phyloP scores from a whole-genome alignment of 805 yeast species.

The Candida boidinii region DNA sequence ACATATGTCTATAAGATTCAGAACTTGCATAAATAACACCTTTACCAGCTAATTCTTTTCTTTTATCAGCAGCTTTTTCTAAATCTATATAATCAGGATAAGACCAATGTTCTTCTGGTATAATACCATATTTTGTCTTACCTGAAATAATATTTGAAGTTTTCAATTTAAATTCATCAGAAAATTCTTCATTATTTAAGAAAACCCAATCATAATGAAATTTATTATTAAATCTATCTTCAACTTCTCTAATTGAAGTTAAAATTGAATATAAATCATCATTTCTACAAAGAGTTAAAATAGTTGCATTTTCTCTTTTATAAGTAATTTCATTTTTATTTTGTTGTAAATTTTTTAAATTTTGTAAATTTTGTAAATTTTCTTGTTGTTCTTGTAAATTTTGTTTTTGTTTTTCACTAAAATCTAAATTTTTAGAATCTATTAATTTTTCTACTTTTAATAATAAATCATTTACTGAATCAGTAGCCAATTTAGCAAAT shows the following conservation, averaged over 20 bases:
- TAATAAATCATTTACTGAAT: no score
- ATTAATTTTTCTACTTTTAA: no score
- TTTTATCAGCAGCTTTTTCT: conserved; percentile 54
- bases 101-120: conserved; percentile 80
- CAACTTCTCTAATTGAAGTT: conserved; percentile 58
- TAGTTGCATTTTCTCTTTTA: conserved; percentile 37
- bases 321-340: no score
- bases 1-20: conserved; percentile 39
- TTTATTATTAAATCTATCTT: conserved; percentile 69
- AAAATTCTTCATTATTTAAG: conserved; percentile 71
- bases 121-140: conserved; percentile 57
- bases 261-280: conserved; percentile 50
- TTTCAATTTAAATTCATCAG: conserved; percentile 55
- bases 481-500: no score
- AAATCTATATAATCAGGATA: conserved; percentile 76
- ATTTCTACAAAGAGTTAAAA: conserved; percentile 64
- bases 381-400: no score
- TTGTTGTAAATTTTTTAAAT: no score
- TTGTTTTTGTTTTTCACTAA: no score
- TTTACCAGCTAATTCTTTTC: conserved; percentile 44
- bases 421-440: no score
- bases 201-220: conserved; percentile 91
- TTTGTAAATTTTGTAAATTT: no score
- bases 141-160: conserved; percentile 56
- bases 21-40: conserved; percentile 31